Conservation (phyloP, 2,329 filamentous ascomycete species). For the Beauveria bassiana region DNA sequence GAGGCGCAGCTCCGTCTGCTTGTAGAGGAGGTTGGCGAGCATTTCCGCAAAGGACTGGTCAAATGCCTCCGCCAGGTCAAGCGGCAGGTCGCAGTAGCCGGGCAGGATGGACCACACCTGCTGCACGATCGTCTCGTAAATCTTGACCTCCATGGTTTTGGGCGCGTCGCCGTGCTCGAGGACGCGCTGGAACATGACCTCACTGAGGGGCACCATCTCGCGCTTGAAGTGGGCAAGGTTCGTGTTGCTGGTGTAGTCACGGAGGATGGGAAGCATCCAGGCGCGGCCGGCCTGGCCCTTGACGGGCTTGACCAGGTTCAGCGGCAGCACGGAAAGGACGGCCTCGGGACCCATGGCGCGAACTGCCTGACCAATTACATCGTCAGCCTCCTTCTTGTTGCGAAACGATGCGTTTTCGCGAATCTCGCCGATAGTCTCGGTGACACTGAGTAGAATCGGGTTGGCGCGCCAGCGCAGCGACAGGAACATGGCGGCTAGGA, state of each 20-base stretch:
- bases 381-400: constrained; percentile 91
- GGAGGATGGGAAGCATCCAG: constrained; percentile 87
- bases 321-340: constrained; percentile 72
- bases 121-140: constrained; percentile 92
- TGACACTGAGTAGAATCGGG: constrained; percentile 67
- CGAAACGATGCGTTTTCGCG: constrained; percentile 81
- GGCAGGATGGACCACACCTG: constrained; percentile 93
- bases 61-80: constrained; percentile 70
- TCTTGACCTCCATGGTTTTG: constrained; percentile 95
- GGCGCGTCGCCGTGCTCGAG: constrained; percentile 72
- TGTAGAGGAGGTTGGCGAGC: constrained; percentile 84
- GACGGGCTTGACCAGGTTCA: constrained; percentile 74
- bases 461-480: constrained; percentile 76
- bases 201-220: constrained; percentile 83
- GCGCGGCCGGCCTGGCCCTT: constrained; percentile 76
- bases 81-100: constrained; percentile 86
- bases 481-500: constrained; percentile 81
- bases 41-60: constrained; percentile 86
- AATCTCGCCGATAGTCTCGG: constrained; percentile 76
- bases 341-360: constrained; percentile 83
- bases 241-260: constrained; percentile 86
- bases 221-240: constrained; percentile 75
- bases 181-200: constrained; percentile 81
- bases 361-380: constrained; percentile 80
- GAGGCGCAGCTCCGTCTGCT: constrained; percentile 77